Evolutionary conservation across 371 early-diverging fungal genomes (phyloP), one percentile per base, ranked within the genome.

Genomic region (Capniomyces stellatus): DNA sequence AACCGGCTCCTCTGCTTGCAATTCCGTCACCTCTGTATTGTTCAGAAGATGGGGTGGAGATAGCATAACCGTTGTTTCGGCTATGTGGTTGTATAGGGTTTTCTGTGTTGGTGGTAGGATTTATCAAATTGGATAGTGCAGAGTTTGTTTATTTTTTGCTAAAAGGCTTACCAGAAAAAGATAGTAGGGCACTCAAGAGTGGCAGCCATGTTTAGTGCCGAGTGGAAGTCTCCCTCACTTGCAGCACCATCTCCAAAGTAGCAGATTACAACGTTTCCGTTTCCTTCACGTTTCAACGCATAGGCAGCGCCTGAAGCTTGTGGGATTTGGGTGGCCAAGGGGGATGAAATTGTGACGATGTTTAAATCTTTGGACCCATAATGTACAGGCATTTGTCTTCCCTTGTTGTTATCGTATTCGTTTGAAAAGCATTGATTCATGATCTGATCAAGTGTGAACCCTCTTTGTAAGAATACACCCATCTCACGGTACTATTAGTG

Each of bases 181-280:
- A 97, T 81, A 27, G 84, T 87, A 1, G 97, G 97, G 42, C 85
- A 75, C 31, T 79, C 83, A 28, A 85, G 74, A 0, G 95, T 94
- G 13, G 96, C 83, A 0, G 97, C 94, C 77, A 97, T 89, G 69
- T 97, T 97, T 51, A 97, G 66, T 6, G 90, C 97, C 3, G 94
- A 87, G 66, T 97, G 97, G 70, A 95, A 96, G 67, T 97, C 97
- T 49, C 97, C 97, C 66, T 97, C 97, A 19, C 82, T 82, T 22
- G 97, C 96, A 27, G 96, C 92, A 35, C 96, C 97, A 64, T 97
- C 97, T 25, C 97, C 97, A 77, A 97, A 97, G 70, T 85, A 97
- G 73, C 92, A 89, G 44, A 93, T 72, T 6, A 78, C 82, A 58
- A 82, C 79, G 55, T 82, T 83, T 52, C 83, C 72, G 48, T 76